Evolutionary conservation across 805 yeast genomes (phyloP), one percentile per base, ranked within the genome.

Genomic region (Wickerhamomyces pijperi): DNA sequence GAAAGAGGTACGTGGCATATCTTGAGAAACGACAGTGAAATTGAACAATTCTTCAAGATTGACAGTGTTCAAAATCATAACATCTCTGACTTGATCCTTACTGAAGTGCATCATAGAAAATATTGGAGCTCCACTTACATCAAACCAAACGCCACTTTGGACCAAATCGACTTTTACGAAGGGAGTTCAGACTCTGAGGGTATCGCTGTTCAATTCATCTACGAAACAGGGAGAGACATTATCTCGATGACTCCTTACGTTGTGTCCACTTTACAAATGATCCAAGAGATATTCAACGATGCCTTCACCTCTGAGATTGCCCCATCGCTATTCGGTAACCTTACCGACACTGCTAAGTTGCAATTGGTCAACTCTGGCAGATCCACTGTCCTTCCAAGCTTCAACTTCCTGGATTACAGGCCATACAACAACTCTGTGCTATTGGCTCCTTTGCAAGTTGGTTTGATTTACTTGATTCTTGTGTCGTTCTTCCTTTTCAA

Each of bases 401-500:
- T 73, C 40, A 25, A 45, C 1, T 55, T 46, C 31, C 34, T 50
- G 3, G 86, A 82, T 50, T 56, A 64, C 37, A 61, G 65, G 14
- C 82, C 83, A 2, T 64, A 61, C 39, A 56, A 58, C 1, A 61
- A 73, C 48, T 63, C 72, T 3, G 75, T 72, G 5, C 52, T 77
- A 13, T 48, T 68, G 35, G 87, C 87, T 1, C 85, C 88, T 4
- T 56, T 76, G 4, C 90, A 82, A 55, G 78, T 82, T 43, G 92
- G 92, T 38, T 66, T 81, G 46, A 78, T 83, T 55, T 82, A 76
- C 53, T 63, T 80, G 53, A 68, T 83, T 49, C 75, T 83, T 53
- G 56, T 82, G 41, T 75, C 90, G 3, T 81, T 84, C 54, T 80
- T 84, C 69, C 80, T 77, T 48, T 69, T 80, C 48, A 70, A 57